Base-by-base conservation (phyloP, 106 monocot species). In the Agapanthus africanus region DNA sequence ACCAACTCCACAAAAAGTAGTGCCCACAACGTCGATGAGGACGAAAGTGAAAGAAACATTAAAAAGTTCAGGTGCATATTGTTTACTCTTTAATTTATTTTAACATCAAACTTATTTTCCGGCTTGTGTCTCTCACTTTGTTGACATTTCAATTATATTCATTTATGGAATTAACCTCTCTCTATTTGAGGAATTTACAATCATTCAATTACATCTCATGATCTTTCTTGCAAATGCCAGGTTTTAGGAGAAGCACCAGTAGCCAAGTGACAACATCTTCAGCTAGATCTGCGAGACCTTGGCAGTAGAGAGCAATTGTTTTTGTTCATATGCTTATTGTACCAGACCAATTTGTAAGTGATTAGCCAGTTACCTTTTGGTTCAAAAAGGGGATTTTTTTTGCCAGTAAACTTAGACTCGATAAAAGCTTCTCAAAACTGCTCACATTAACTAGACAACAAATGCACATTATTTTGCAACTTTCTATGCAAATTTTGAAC, bases 281-380 rank as follows among this genome's bases (percentile, higher is more conserved):
- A 23, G 50, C 50, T 16, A 73, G 64, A 37, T 34, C 21, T 33
- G 34, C 15, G 64, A 73, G 64, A 51, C 47, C 37, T 36, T 50
- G 73, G 73, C 73, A 73, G 64, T 73, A 57, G 56, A 73, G 64
- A 25, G 66, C 63, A 33, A 46, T 26, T 30, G 28, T 26, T 26
- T 38, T 70, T 25, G 37, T n/a, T 14, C 0, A 16, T 11, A 26
- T 21, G 40, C 4, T 51, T 39, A 4, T 15, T 36, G 19, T 54
- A 28, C 25, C 56, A 9, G 37, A 11, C 11, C 34, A 66, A 27
- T 66, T 70, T 70, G 39, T 59, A 56, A 56, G 70, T 57, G 26
- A 28, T 27, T n/a, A n/a, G n/a, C n/a, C n/a, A n/a, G n/a, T n/a
- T n/a, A n/a, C n/a, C n/a, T n/a, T n/a, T n/a, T n/a, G n/a, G n/a